Percentiles rank a stretch among this genome's conserved stretches.
Conservation (phyloP, 2,329 filamentous ascomycete genomes). For the Boeremia lycopersici region DNA sequence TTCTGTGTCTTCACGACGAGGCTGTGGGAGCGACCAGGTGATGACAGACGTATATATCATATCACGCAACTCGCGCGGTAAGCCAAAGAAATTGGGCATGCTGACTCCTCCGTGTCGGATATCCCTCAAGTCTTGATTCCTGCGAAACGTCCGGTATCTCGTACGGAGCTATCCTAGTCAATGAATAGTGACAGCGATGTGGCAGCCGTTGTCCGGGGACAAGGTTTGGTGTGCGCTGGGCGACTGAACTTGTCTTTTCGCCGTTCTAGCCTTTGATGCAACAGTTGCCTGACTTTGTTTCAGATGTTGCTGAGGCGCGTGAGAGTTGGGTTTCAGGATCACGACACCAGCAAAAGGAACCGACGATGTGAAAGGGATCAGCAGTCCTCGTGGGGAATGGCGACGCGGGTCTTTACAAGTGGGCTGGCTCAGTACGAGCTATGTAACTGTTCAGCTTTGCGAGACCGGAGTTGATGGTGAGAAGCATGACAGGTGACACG, state of each 20-base stretch:
- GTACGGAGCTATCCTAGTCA: too few species aligned
- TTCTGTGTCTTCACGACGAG: slow-evolving; percentile 25
- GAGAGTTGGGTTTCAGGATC: slow-evolving; percentile 5
- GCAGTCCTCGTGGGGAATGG: neutral
- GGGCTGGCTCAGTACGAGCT: too few species aligned
- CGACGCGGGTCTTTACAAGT: too few species aligned
- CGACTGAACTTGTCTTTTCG: neutral
- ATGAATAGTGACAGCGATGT: slow-evolving; percentile 8
- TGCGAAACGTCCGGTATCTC: too few species aligned
- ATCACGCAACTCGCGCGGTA: slow-evolving; percentile 44
- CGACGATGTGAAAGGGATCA: neutral
- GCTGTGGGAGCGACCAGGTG: slow-evolving; percentile 28
- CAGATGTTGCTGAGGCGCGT: slow-evolving; percentile 10
- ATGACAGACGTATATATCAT: slow-evolving; percentile 40
- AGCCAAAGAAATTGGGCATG: slow-evolving; percentile 25
- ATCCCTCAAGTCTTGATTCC: too few species aligned
- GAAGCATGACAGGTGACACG: neutral
- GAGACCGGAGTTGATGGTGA: slow-evolving; percentile 7
- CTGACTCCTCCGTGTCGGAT: neutral
- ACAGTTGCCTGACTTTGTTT: slow-evolving; percentile 2
- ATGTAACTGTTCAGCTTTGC: too few species aligned
- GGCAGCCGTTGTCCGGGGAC: slow-evolving; percentile 6
- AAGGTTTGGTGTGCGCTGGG: slow-evolving; percentile 1
- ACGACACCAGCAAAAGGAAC: slow-evolving; percentile 5
- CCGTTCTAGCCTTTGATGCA: slow-evolving; percentile 3